Conservation (phyloP, 2,329 filamentous ascomycete species). For the Fonsecaea monophora region DNA sequence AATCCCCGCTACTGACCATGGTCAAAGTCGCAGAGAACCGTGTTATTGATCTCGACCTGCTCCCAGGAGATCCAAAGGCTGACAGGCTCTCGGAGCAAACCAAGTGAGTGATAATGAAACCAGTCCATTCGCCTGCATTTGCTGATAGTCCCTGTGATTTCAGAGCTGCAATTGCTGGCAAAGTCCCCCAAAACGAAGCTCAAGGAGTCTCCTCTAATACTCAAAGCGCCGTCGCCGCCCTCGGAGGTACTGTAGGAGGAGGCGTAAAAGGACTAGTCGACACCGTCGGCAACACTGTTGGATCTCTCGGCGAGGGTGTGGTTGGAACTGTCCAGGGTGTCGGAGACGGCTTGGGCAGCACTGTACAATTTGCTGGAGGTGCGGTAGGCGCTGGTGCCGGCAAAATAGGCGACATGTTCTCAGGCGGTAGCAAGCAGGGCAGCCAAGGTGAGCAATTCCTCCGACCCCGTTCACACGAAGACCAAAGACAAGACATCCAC, state of each 20-base stretch:
- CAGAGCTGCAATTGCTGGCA: constrained; percentile 32
- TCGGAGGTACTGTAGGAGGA: constrained; percentile 36
- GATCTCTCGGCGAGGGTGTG: constrained; percentile 33
- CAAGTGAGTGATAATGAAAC: constrained; percentile 19
- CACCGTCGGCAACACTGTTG: constrained; percentile 36
- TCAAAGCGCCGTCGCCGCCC: constrained; percentile 33
- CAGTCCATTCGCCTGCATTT: neutral
- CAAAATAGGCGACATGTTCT: constrained; percentile 33
- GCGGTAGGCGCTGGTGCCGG: constrained; percentile 35
- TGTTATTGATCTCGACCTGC: constrained; percentile 36
- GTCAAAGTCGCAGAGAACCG: constrained; percentile 39
- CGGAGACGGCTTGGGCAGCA: constrained; percentile 35
- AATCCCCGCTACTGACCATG: constrained; percentile 41
- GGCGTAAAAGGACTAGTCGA: constrained; percentile 38
- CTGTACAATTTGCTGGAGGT: constrained; percentile 36
- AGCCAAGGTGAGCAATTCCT: constrained; percentile 21
- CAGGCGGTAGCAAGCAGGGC: constrained; percentile 20
- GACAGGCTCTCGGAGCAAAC: constrained; percentile 32
- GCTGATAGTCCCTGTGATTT: neutral
- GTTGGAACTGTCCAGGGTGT: constrained; percentile 35
- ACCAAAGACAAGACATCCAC: neutral
- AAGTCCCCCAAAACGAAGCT: constrained; percentile 29
- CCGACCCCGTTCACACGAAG: neutral
- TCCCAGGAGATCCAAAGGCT: constrained; percentile 34
- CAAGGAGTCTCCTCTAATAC: constrained; percentile 34